phyloP scores from a whole-genome alignment of 2,329 filamentous ascomycete genomes.

The Dactylonectria macrodidyma region DNA sequence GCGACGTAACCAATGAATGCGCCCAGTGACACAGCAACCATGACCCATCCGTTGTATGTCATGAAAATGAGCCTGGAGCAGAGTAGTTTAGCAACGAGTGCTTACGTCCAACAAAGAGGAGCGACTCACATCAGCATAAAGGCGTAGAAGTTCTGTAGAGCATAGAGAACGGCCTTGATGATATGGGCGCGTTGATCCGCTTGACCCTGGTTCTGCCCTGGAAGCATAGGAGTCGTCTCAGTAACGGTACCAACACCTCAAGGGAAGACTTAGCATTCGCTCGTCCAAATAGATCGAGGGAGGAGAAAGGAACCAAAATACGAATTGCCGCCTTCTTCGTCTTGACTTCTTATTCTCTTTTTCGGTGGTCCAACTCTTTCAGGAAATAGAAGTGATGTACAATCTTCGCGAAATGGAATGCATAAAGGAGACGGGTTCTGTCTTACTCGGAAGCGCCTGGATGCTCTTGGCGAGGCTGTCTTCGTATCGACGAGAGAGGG shows the following conservation, averaged over 20 bases:
- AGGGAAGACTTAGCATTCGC: conserved; percentile 51
- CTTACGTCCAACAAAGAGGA: not conserved
- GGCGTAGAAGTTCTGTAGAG: conserved; percentile 95
- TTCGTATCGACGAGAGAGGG: conserved; percentile 84
- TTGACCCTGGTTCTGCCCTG: conserved; percentile 79
- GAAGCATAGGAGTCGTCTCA: conserved; percentile 75
- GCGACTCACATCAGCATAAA: conserved; percentile 96
- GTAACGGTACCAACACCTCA: conserved; percentile 62
- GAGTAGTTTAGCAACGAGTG: not conserved
- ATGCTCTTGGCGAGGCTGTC: conserved; percentile 62
- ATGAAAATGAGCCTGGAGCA: conserved; percentile 92
- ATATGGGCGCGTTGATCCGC: conserved; percentile 80
- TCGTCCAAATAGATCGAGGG: conserved; percentile 35
- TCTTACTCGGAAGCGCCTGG: conserved; percentile 69
- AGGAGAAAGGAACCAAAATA: conserved; percentile 20
- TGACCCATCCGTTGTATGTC: conserved; percentile 99
- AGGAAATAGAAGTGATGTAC: conserved; percentile 25
- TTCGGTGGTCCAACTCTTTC: conserved; percentile 22
- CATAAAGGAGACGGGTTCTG: conserved; percentile 9
- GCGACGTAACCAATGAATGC: conserved; percentile 90
- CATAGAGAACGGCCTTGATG: conserved; percentile 88
- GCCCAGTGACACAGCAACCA: conserved; percentile 90
- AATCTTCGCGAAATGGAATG: conserved; percentile 7
- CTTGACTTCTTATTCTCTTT: conserved; percentile 13
- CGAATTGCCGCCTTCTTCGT: conserved; percentile 32